Conservation (phyloP, 805 yeast genomes). For the Pichia thaimueangensis region DNA sequence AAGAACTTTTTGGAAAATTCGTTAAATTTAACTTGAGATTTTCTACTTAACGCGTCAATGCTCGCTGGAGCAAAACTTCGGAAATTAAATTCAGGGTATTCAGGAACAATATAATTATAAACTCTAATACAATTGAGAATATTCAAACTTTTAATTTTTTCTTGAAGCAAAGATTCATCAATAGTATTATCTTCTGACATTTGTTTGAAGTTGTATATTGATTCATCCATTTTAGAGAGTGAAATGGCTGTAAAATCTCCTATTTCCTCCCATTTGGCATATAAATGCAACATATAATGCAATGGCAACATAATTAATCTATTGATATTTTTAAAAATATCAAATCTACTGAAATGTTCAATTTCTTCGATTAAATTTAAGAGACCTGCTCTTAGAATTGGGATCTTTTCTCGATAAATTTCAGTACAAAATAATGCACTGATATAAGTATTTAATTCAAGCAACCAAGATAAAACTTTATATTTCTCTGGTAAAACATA, state of each 20-base stretch:
- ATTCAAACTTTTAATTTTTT: neutral
- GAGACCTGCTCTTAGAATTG: neutral
- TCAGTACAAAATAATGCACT: conserved; percentile 1
- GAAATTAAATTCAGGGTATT: neutral
- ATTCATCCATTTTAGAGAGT: neutral
- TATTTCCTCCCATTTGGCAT: conserved; percentile 7
- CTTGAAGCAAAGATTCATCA: neutral
- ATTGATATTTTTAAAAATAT: neutral
- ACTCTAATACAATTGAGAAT: conserved; percentile 5
- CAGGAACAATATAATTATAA: neutral
- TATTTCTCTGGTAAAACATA: neutral
- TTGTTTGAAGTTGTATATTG: neutral
- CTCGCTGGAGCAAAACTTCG: too few species aligned
- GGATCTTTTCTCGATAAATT: neutral
- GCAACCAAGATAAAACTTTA: neutral
- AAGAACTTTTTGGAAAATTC: conserved; percentile 5
- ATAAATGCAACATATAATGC: conserved; percentile 1
- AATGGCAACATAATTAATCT: conserved; percentile 1
- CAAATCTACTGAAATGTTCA: neutral
- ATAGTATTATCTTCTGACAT: neutral
- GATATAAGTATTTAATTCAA: conserved; percentile 6
- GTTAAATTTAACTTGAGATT: neutral
- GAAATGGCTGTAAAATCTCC: conserved; percentile 5
- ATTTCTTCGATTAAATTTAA: conserved; percentile 1
- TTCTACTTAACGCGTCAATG: neutral